Base-by-base conservation (phyloP, 345 rosid genomes). In the Gossypium ekmanianum region DNA sequence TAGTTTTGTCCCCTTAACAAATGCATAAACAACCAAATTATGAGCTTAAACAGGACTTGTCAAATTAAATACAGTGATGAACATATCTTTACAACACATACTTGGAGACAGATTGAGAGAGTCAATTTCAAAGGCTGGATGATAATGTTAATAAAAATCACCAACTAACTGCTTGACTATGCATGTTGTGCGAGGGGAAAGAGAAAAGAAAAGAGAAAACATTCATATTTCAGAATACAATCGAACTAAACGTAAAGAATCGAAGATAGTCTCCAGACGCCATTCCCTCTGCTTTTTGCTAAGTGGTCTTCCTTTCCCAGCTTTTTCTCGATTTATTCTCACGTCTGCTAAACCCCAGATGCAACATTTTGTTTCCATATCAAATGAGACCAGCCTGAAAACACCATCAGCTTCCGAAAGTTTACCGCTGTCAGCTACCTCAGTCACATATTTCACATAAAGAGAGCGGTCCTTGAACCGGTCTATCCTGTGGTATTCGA, bases 301-400 rank as follows among this genome's bases (percentile, higher is more conserved):
- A 55, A 94, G 88, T 52, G 95, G 97, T 77, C 98, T 92, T 47
- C 98, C 98, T 83, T 94, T 92, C 61, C 97, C 97, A 2, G 88
- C 88, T 75, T 89, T 94, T 83, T 92, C 98, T 75, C 97, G 87
- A 74, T 94, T 94, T 17, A 83, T 71, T 83, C 88, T 82, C 69
- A 91, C 95, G 81, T 94, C 81, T 6, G 98, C 97, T 24, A 91
- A 12, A 11, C 98, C 98, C 95, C 97, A 92, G 34, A 87, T 77
- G 83, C 94, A 91, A 71, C 81, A 75, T 82, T 81, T 79, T 17
- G 79, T 71, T 71, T 91, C 92, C 70, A 82, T 55, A 61, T 94
- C 90, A 22, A 86, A 87, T 11, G 95, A 89, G 75, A 91, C 81
- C 3, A 94, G 89, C 80, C 83, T 85, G 69, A 91, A 87, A 66